Evolutionary conservation across 768 basidiomycete genomes (phyloP).

Genomic region (Mycena rosella): DNA sequence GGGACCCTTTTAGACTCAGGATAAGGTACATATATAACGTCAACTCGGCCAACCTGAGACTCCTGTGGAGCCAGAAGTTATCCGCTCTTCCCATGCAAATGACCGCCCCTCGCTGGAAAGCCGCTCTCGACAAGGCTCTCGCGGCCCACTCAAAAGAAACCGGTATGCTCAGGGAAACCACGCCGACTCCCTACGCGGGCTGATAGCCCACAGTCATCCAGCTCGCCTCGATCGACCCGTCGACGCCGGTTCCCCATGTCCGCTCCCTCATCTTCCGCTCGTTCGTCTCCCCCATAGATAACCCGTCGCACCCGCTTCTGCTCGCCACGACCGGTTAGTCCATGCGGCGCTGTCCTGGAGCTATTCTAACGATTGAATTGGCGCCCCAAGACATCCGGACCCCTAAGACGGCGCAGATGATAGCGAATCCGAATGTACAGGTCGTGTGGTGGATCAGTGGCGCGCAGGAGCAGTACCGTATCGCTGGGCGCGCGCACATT

Average conservation of each 20-base stretch:
- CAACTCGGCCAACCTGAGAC: not conserved
- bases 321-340: constrained; percentile 64
- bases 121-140: constrained; percentile 57
- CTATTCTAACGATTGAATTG: not conserved
- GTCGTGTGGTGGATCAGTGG: constrained; percentile 81
- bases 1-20: no score
- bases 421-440: constrained; percentile 64
- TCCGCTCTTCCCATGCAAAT: constrained; percentile 32
- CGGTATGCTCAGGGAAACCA: constrained; percentile 45
- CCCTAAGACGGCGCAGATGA: constrained; percentile 74
- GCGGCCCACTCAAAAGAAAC: constrained; percentile 52
- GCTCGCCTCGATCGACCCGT: constrained; percentile 66
- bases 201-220: constrained; percentile 62
- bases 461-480: constrained; percentile 79
- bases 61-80: not conserved
- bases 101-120: constrained; percentile 60
- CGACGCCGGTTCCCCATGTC: constrained; percentile 63
- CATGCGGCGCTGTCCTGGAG: not conserved
- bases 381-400: constrained; percentile 68
- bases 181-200: not conserved
- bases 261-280: constrained; percentile 75
- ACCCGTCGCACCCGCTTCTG: constrained; percentile 69
- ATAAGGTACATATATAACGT: no score
- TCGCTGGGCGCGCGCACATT: constrained; percentile 68
- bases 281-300: constrained; percentile 60